These are phyloP conservation scores for Ploettnerulaceae sp. DNA, from an alignment of 2,329 filamentous ascomycete species.

Conservation along the genomic window DNA sequence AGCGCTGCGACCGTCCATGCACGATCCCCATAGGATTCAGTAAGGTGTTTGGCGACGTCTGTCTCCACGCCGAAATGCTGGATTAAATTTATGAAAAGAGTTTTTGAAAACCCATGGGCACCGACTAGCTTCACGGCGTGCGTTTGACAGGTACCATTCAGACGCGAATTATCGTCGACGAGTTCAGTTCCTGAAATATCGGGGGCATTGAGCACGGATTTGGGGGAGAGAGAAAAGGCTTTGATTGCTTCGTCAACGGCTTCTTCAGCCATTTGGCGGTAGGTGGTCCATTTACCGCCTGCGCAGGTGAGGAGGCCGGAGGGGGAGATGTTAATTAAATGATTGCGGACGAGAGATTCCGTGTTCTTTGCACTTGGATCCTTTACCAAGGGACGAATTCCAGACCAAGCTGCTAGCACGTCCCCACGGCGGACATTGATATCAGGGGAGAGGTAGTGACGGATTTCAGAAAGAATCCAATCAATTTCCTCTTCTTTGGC, in stretches of 20 bases:
- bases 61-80: constrained; percentile 91
- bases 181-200: constrained; percentile 65
- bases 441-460: constrained; percentile 75
- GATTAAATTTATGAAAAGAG: constrained; percentile 90
- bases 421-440: constrained; percentile 81
- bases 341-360: constrained; percentile 81
- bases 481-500: constrained; percentile 80
- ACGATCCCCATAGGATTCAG: constrained; percentile 83
- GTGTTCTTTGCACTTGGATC: constrained; percentile 83
- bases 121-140: constrained; percentile 77
- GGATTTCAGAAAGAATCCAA: constrained; percentile 82
- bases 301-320: constrained; percentile 81
- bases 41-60: constrained; percentile 84
- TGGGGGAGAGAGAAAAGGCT: constrained; percentile 58
- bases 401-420: constrained; percentile 86
- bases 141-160: constrained; percentile 75
- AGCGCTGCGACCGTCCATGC: constrained; percentile 86
- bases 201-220: constrained; percentile 53
- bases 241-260: constrained; percentile 76
- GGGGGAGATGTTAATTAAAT: constrained; percentile 73
- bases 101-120: constrained; percentile 82
- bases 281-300: constrained; percentile 90
- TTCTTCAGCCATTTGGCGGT: constrained; percentile 89
- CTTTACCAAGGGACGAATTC: constrained; percentile 79
- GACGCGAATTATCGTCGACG: constrained; percentile 64